phyloP scores from a whole-genome alignment of 805 yeast species.

The Lachancea quebecensis region DNA sequence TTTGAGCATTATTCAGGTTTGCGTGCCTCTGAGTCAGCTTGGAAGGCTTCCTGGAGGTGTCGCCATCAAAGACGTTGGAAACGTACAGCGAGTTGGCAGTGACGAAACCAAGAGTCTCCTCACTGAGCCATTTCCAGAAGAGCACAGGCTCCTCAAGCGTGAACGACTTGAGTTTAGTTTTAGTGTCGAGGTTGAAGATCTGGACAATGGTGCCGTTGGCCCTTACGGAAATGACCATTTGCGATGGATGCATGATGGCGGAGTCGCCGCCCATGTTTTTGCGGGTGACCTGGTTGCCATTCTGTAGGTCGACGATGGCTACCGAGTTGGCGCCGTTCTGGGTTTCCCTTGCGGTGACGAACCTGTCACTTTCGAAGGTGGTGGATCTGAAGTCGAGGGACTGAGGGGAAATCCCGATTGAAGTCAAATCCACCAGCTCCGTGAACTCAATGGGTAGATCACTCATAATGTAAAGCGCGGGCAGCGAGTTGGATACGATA shows the following conservation, averaged over 20 bases:
- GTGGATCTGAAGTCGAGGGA: slow-evolving; percentile 90
- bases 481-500: not conserved
- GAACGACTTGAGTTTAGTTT: slow-evolving; percentile 83
- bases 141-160: slow-evolving; percentile 83
- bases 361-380: slow-evolving; percentile 88
- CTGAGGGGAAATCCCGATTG: slow-evolving; percentile 76
- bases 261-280: slow-evolving; percentile 96
- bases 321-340: slow-evolving; percentile 70
- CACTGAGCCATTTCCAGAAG: slow-evolving; percentile 90
- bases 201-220: slow-evolving; percentile 96
- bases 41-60: slow-evolving; percentile 70
- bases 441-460: slow-evolving; percentile 97
- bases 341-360: slow-evolving; percentile 73
- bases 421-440: slow-evolving; percentile 83
- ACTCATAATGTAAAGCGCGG: slow-evolving; percentile 25
- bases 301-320: slow-evolving; percentile 80
- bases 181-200: slow-evolving; percentile 80
- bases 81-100: slow-evolving; percentile 68
- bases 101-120: slow-evolving; percentile 70
- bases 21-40: slow-evolving; percentile 79
- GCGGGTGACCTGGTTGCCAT: slow-evolving; percentile 72
- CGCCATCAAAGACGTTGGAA: slow-evolving; percentile 80
- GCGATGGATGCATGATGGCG: slow-evolving; percentile 92
- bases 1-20: slow-evolving; percentile 70
- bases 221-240: slow-evolving; percentile 83